Percentiles rank a stretch among this genome's conserved stretches.
These are phyloP conservation scores for Camelina neglecta DNA, from an alignment of 345 rosid genomes.

Conservation along the genomic window DNA sequence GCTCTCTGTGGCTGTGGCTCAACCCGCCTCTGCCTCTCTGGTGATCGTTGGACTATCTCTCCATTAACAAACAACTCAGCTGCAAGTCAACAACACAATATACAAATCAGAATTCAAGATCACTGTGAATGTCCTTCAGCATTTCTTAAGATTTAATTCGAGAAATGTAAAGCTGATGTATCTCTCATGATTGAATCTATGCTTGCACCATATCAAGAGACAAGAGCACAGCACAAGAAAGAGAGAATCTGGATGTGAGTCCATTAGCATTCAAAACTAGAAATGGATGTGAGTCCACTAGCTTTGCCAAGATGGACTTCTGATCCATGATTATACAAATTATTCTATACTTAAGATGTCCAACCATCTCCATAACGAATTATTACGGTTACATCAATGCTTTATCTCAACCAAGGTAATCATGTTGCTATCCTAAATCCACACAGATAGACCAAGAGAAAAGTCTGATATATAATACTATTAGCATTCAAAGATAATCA, in stretches of 20 bases:
- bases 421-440: neutral
- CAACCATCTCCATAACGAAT: neutral
- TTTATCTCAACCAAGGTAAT: neutral
- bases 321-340: neutral
- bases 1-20: constrained; percentile 96
- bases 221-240: constrained; percentile 12
- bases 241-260: constrained; percentile 37
- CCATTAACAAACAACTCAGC: constrained; percentile 95
- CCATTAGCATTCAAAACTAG: constrained; percentile 49
- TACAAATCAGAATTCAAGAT: constrained; percentile 1
- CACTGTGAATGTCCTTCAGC: constrained; percentile 7
- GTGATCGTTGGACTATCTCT: constrained; percentile 90
- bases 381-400: neutral
- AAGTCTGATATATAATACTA: constrained; percentile 41
- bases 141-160: neutral
- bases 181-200: constrained; percentile 23
- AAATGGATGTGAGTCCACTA: constrained; percentile 7
- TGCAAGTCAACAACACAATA: constrained; percentile 49
- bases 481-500: constrained; percentile 19
- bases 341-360: neutral
- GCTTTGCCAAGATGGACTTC: constrained; percentile 15
- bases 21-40: constrained; percentile 93
- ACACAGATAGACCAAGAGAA: neutral
- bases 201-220: neutral
- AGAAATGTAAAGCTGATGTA: neutral